Evolutionary conservation across 2,329 filamentous ascomycete genomes (phyloP), one percentile per base, ranked within the genome.

Genomic region (Akanthomyces uredinophilus): DNA sequence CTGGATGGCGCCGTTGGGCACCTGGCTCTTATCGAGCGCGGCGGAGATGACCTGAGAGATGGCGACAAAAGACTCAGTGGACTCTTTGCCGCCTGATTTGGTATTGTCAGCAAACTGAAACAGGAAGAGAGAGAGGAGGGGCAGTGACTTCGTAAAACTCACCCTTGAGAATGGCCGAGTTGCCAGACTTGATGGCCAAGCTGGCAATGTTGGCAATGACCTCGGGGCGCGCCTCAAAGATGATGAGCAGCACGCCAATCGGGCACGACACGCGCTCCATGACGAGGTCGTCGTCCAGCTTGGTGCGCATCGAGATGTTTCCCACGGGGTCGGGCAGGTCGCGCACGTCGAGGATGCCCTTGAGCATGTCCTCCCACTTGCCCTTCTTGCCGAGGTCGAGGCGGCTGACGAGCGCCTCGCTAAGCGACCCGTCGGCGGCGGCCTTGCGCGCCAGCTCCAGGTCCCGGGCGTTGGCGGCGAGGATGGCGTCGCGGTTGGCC

Each of bases 131-230:
- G n/a, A 47, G 37, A 39, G 37, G n/a, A 47, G 11, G 14, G 37
- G 14, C 13, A 1, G 37, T 16, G 37, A 16, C 16, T 4, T 39
- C 16, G n/a, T 53, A 18, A 35, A 39, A 16, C 65, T 13, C 69
- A 83, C 87, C 94, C 81, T 99, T 99, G 64, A 99, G 81, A 70
- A 99, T 98, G 57, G 93, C 95, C 41, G 95, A 90, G 75, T 99
- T 99, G 70, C 92, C 95, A 14, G 94, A 98, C 75, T 99, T 99
- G 76, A 99, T 91, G 43, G 95, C 93, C 27, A 99, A 82, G 4
- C 93, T 91, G 65, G 95, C 92, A 71, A 99, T 98, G 75, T 99
- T 99, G 72, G 94, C 95, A 71, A 99, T 97, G 66, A 99, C 95
- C 77, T 99, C 95, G 7, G 95, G 95, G 8, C 95, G 89, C 41